A percentile compares a stretch with the other conserved stretches of the same genome.
These are phyloP conservation scores for Alternaria viburni DNA, from an alignment of 2,329 filamentous ascomycete genomes.

Conservation along the genomic window DNA sequence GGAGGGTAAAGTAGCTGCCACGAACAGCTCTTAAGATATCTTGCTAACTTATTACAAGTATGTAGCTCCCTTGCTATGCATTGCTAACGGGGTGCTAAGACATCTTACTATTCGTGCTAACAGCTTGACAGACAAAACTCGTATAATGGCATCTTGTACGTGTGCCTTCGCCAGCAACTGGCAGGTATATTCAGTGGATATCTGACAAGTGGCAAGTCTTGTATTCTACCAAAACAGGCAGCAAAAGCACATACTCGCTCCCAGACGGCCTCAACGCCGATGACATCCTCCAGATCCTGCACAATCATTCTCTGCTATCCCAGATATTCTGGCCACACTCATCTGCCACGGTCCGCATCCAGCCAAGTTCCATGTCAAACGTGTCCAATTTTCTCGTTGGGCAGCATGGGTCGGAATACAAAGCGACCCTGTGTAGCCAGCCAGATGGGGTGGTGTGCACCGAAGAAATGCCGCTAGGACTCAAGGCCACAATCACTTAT, in stretches of 20 bases:
- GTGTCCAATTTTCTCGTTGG: background rate
- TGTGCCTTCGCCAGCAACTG: background rate
- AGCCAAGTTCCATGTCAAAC: background rate
- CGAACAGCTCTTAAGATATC: no score
- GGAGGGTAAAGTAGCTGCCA: no score
- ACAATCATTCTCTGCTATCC: background rate
- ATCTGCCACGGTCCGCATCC: background rate
- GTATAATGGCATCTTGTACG: background rate
- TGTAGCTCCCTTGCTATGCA: no score
- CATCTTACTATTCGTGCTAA: no score
- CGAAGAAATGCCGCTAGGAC: background rate
- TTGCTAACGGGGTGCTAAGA: no score
- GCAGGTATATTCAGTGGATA: background rate
- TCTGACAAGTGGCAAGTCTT: background rate
- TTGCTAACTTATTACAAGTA: no score
- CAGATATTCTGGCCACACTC: constrained; percentile 1
- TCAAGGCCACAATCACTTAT: background rate
- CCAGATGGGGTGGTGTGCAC: background rate
- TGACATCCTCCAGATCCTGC: background rate
- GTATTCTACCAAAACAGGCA: background rate
- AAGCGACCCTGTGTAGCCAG: background rate
- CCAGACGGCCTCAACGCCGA: background rate
- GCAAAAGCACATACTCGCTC: background rate
- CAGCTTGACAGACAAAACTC: no score
- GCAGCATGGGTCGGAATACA: background rate